Conservation (phyloP, 2,329 filamentous ascomycete genomes). For the Sclerotinia borealis region DNA sequence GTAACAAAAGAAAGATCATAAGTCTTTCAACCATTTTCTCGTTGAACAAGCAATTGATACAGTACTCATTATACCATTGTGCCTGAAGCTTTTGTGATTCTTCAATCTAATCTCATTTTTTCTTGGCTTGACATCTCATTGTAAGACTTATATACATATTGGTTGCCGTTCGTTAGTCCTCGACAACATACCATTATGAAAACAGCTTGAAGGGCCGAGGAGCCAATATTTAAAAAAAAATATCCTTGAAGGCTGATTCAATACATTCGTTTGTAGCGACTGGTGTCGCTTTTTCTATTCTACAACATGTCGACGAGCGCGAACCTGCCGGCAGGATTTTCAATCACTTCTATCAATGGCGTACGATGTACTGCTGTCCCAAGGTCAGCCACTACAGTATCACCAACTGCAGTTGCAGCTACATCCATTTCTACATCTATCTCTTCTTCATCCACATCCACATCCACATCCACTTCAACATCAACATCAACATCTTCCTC, state of each 20-base stretch:
- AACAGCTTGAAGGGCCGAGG: constrained; percentile 26
- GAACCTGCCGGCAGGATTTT: constrained; percentile 41
- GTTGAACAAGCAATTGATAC: neutral
- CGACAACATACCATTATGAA: constrained; percentile 12
- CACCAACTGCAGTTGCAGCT: constrained; percentile 8
- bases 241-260: constrained; percentile 27
- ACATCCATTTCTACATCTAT: neutral
- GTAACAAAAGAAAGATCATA: constrained; percentile 1
- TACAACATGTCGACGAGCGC: constrained; percentile 37
- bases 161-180: neutral
- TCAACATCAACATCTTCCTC: constrained; percentile 10
- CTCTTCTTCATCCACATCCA: neutral
- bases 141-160: neutral
- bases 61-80: neutral
- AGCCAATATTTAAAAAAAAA: constrained; percentile 19
- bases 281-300: constrained; percentile 23
- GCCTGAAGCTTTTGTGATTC: neutral
- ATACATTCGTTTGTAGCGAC: constrained; percentile 24
- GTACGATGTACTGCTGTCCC: constrained; percentile 50
- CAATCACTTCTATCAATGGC: constrained; percentile 44
- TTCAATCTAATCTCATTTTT: neutral
- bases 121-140: constrained; percentile 18
- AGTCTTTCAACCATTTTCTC: neutral
- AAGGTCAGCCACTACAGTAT: constrained; percentile 28
- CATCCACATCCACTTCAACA: constrained; percentile 12